A percentile compares a stretch with the other conserved stretches of the same genome.
Conservation (phyloP, 495 filamentous ascomycete species). For the Penicillium cataractarum region DNA sequence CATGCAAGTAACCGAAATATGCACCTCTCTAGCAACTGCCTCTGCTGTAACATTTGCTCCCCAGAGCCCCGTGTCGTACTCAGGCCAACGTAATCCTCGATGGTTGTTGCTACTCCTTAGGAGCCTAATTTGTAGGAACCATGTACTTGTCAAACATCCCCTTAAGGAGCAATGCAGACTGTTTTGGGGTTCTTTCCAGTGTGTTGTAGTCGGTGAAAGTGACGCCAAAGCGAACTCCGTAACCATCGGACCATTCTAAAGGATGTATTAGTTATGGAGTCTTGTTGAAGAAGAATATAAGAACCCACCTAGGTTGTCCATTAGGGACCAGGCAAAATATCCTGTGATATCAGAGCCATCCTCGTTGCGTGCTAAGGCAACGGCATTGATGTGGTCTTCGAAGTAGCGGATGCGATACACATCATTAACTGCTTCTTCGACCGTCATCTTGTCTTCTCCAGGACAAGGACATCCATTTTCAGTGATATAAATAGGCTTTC, state of each 20-base stretch:
- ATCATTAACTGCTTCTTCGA: slow-evolving; percentile 62
- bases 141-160: slow-evolving; percentile 21
- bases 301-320: slow-evolving; percentile 52
- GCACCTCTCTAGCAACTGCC: not conserved
- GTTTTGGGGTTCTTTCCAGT: slow-evolving; percentile 29
- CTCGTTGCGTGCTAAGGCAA: slow-evolving; percentile 57
- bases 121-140: not conserved
- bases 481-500: slow-evolving; percentile 69
- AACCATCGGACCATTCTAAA: slow-evolving; percentile 63
- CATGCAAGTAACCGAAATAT: not conserved
- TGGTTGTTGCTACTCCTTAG: not conserved
- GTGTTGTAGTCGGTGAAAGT: slow-evolving; percentile 69
- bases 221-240: slow-evolving; percentile 72
- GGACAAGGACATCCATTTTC: slow-evolving; percentile 72
- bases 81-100: not conserved
- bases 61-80: not conserved
- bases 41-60: too few species aligned
- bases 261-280: not conserved
- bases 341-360: slow-evolving; percentile 67
- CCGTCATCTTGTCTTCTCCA: slow-evolving; percentile 67
- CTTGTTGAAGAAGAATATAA: not conserved
- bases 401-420: slow-evolving; percentile 71
- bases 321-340: slow-evolving; percentile 74
- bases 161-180: slow-evolving; percentile 32
- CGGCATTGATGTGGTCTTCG: slow-evolving; percentile 64